These are phyloP conservation scores for Silene vulgaris DNA, from an alignment of 179 eudicot species.

Conservation along the genomic window DNA sequence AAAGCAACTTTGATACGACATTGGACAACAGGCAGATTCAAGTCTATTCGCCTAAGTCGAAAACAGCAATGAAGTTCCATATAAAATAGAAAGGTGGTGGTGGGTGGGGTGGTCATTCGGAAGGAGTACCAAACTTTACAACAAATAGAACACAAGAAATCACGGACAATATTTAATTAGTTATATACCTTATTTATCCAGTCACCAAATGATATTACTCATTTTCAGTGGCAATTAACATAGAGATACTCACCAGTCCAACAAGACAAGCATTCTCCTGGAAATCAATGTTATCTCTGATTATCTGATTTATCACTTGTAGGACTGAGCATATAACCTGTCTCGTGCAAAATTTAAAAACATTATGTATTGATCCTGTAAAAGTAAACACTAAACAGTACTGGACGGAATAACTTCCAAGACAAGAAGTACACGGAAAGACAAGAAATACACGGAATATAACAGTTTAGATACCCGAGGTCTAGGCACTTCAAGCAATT, in stretches of 20 bases:
- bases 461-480: conserved; percentile 58
- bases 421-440: conserved; percentile 1
- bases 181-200: conserved; percentile 3
- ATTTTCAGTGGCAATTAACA: not conserved
- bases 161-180: not conserved
- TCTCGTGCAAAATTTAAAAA: conserved; percentile 15
- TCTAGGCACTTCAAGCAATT: conserved; percentile 83
- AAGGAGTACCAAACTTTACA: not conserved
- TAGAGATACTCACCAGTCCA: conserved; percentile 68
- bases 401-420: not conserved
- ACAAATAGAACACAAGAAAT: not conserved
- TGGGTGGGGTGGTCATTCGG: no score
- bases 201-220: not conserved
- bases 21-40: no score
- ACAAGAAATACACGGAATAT: conserved; percentile 7
- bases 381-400: not conserved
- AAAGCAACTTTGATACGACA: no score
- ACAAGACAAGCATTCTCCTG: conserved; percentile 98
- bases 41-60: no score
- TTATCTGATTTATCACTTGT: conserved; percentile 82
- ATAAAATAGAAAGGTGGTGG: no score
- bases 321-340: conserved; percentile 92
- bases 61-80: no score
- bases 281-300: conserved; percentile 76
- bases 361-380: not conserved